Percentiles rank a stretch among this genome's conserved stretches.
These are phyloP conservation scores for Phytophthora capsici DNA, from an alignment of 352 stramenopile species.

Conservation along the genomic window DNA sequence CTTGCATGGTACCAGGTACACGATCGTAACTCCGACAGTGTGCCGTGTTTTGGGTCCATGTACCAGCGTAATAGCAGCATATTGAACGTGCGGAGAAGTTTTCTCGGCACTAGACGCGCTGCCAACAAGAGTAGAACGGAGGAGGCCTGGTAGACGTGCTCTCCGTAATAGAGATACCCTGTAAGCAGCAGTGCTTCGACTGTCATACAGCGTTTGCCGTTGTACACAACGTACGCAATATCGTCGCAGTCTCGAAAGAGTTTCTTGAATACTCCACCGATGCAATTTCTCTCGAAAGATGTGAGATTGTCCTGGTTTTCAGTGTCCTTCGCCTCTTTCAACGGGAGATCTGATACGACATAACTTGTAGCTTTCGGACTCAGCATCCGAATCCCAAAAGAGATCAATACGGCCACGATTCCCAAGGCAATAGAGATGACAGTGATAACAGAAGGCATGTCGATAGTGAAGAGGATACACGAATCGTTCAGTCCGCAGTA, in stretches of 20 bases:
- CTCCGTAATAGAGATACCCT: slow-evolving; percentile 31
- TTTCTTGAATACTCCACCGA: slow-evolving; percentile 13
- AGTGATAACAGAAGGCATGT: slow-evolving; percentile 3
- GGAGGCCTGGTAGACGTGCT: slow-evolving; percentile 28
- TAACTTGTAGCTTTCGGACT: neutral
- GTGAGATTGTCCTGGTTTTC: slow-evolving; percentile 1
- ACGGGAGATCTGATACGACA: neutral
- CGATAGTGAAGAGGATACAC: slow-evolving; percentile 21
- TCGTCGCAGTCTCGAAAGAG: slow-evolving; percentile 28
- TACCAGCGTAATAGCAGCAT: slow-evolving; percentile 30
- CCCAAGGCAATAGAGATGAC: slow-evolving; percentile 7
- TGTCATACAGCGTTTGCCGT: slow-evolving; percentile 6
- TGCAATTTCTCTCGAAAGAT: slow-evolving; percentile 17
- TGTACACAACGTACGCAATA: slow-evolving; percentile 14
- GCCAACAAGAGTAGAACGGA: slow-evolving; percentile 24
- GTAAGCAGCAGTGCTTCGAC: slow-evolving; percentile 20
- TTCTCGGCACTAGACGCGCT: slow-evolving; percentile 16
- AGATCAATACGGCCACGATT: slow-evolving; percentile 5
- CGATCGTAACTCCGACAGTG: slow-evolving; percentile 3
- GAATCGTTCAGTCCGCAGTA: slow-evolving; percentile 27
- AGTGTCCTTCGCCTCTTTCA: neutral
- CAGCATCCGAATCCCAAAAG: neutral
- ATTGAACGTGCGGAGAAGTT: slow-evolving; percentile 31
- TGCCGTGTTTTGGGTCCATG: slow-evolving; percentile 13
- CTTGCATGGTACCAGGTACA: slow-evolving; percentile 28